phyloP scores from a whole-genome alignment of 108 stramenopile genomes.

The Skeletonema marinoi region DNA sequence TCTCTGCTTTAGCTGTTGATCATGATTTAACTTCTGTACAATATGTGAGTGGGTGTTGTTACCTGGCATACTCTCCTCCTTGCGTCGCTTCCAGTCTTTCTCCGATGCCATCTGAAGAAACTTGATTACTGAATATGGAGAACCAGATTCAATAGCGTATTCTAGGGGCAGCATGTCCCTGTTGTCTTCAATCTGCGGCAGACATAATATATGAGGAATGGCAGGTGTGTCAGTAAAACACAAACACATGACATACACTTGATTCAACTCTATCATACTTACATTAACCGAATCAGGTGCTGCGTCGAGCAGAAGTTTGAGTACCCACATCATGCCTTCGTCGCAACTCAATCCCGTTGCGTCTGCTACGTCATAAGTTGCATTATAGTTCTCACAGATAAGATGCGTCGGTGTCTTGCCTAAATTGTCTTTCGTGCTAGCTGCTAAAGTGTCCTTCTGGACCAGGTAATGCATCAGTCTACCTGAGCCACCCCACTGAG shows the following conservation, averaged over 20 bases:
- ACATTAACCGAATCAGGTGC: constrained; percentile 19
- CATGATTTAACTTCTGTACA: constrained; percentile 1
- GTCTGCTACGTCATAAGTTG: neutral
- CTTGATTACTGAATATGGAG: constrained; percentile 3
- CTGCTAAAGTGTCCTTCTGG: constrained; percentile 23
- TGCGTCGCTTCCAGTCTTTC: constrained; percentile 4
- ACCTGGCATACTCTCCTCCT: neutral
- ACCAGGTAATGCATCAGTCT: constrained; percentile 26
- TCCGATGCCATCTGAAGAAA: constrained; percentile 18
- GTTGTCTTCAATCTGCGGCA: constrained; percentile 14
- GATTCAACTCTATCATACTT: neutral
- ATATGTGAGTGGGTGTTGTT: constrained; percentile 1
- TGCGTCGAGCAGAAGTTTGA: neutral
- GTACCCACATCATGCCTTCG: constrained; percentile 6
- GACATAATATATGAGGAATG: neutral
- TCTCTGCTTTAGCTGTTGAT: constrained; percentile 14
- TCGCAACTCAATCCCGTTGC: constrained; percentile 1
- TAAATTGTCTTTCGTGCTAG: constrained; percentile 15
- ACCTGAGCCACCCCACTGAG: constrained; percentile 21
- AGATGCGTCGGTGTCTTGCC: constrained; percentile 25
- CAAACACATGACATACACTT: neutral
- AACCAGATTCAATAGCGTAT: constrained; percentile 19
- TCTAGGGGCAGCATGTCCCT: constrained; percentile 10
- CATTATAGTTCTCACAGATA: constrained; percentile 9
- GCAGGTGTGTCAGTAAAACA: neutral